A percentile compares a stretch with the other conserved stretches of the same genome.
These are phyloP conservation scores for Aspergillus affinis DNA, from an alignment of 495 filamentous ascomycete species.

Conservation along the genomic window DNA sequence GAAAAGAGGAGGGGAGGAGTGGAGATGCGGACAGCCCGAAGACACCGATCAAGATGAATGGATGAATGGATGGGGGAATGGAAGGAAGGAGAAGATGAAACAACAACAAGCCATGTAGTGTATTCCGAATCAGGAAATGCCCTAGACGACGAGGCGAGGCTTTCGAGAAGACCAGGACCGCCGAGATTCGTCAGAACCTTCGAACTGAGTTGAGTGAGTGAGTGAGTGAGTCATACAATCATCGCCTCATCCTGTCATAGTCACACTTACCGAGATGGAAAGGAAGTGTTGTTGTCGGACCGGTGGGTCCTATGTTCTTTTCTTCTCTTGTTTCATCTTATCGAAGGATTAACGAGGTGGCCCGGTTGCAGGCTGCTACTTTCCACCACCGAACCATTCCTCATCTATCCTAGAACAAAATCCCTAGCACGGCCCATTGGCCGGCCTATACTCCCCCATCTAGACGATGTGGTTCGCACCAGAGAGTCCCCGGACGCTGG, in stretches of 20 bases:
- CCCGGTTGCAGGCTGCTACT: neutral
- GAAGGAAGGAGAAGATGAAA: conserved; percentile 3
- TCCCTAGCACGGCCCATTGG: neutral
- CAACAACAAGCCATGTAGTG: conserved; percentile 9
- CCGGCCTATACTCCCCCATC: neutral
- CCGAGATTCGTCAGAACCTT: too few relatives aligned
- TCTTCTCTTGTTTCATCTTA: conserved; percentile 19
- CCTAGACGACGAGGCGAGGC: conserved; percentile 16
- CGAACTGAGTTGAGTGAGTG: too few relatives aligned
- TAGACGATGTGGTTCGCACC: neutral
- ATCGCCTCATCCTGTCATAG: too few relatives aligned
- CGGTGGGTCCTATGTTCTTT: neutral
- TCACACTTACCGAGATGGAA: too few relatives aligned
- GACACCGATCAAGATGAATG: neutral
- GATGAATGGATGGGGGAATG: neutral
- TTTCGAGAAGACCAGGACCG: conserved; percentile 15
- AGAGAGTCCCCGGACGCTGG: neutral
- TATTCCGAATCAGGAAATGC: conserved; percentile 14
- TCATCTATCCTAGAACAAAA: too few relatives aligned
- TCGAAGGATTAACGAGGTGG: conserved; percentile 4
- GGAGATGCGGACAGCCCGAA: neutral
- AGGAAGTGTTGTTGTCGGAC: neutral
- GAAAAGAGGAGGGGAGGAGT: neutral
- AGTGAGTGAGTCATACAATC: conserved; percentile 14
- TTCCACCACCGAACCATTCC: too few relatives aligned